Conservation (phyloP, 176 grass and related monocot genomes). For the Luzula sylvatica region DNA sequence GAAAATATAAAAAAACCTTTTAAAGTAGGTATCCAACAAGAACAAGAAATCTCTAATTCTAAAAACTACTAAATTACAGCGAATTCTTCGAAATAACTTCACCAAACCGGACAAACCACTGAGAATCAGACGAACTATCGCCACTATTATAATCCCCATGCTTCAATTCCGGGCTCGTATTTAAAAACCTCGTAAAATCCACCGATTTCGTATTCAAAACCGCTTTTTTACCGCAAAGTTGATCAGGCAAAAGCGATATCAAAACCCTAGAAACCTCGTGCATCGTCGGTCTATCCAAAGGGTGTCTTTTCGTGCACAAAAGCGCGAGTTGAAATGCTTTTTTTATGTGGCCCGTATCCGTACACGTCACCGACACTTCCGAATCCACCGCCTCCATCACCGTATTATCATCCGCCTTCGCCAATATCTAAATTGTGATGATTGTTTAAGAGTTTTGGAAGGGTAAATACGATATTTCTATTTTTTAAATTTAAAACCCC, state of each 20-base stretch:
- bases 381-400: conserved; percentile 98
- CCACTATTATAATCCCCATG: conserved; percentile 26
- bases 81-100: conserved; percentile 96
- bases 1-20: not conserved
- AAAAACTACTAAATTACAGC: conserved; percentile 22
- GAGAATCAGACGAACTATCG: conserved; percentile 69
- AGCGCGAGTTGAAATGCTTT: conserved; percentile 95
- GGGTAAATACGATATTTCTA: not conserved
- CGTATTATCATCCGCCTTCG: conserved; percentile 92
- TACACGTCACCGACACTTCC: conserved; percentile 93
- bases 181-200: conserved; percentile 60
- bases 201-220: conserved; percentile 13
- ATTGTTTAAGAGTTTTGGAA: not conserved
- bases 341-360: conserved; percentile 64
- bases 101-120: conserved; percentile 89
- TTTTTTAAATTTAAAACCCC: not conserved
- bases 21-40: not conserved
- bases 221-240: conserved; percentile 26
- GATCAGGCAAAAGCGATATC: conserved; percentile 59
- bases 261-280: conserved; percentile 77
- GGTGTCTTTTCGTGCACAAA: conserved; percentile 82
- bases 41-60: conserved; percentile 14
- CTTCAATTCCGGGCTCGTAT: conserved; percentile 27
- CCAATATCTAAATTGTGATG: conserved; percentile 50
- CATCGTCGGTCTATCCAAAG: conserved; percentile 79